Conservation (phyloP, 345 rosid genomes). For the Ceriops zippeliana region DNA sequence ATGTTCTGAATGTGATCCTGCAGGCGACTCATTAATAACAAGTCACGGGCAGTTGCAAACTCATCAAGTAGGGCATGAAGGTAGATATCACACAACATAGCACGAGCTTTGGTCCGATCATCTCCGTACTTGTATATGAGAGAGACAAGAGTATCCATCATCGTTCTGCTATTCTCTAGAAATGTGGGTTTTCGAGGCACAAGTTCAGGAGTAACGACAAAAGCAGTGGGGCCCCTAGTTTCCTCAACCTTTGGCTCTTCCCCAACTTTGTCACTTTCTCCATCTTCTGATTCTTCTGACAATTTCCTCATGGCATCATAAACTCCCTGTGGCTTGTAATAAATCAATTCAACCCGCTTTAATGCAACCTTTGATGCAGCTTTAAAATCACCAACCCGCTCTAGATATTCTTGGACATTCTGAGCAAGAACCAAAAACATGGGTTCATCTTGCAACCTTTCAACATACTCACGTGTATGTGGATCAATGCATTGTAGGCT, state of each 20-base stretch:
- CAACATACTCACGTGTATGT: slow-evolving; percentile 84
- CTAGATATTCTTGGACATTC: slow-evolving; percentile 77
- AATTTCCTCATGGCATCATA: slow-evolving; percentile 94
- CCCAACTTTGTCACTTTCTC: slow-evolving; percentile 31
- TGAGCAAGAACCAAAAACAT: slow-evolving; percentile 79
- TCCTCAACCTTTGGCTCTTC: slow-evolving; percentile 55
- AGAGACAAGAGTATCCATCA: slow-evolving; percentile 84
- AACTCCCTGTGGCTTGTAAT: slow-evolving; percentile 92
- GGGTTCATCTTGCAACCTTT: slow-evolving; percentile 89
- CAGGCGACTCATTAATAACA: slow-evolving; percentile 88
- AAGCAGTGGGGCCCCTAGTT: slow-evolving; percentile 59
- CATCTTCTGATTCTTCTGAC: slow-evolving; percentile 61
- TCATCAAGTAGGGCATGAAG: slow-evolving; percentile 82
- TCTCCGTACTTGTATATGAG: slow-evolving; percentile 89
- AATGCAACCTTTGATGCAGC: slow-evolving; percentile 84
- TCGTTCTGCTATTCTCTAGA: slow-evolving; percentile 75
- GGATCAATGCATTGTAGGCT: slow-evolving; percentile 96
- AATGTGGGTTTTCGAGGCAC: slow-evolving; percentile 88
- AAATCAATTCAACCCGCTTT: slow-evolving; percentile 72
- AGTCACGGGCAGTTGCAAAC: slow-evolving; percentile 72
- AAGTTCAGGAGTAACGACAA: slow-evolving; percentile 67
- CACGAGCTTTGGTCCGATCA: slow-evolving; percentile 96
- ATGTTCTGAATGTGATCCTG: slow-evolving; percentile 83
- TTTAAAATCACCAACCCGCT: slow-evolving; percentile 59
- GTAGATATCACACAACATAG: slow-evolving; percentile 94